Evolutionary conservation across 2,329 filamentous ascomycete species (phyloP), one percentile per base, ranked within the genome.

Genomic region (Aspergillus sclerotialis): DNA sequence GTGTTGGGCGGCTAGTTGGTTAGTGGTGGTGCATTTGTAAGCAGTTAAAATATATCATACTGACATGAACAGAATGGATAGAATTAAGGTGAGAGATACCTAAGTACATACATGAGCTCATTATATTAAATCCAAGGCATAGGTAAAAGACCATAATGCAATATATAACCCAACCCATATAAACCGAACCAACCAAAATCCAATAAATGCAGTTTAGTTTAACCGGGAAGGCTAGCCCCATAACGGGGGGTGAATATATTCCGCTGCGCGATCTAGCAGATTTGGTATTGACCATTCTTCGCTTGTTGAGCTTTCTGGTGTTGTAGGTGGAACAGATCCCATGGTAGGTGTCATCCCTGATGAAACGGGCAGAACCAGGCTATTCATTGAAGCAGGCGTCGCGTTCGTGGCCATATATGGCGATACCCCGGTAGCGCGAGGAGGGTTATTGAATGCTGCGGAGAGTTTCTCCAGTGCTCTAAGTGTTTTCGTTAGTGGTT

Each of bases 201-300:
- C n/a, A n/a, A n/a, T n/a, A n/a, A n/a, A n/a, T n/a, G n/a, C n/a
- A n/a, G n/a, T n/a, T n/a, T n/a, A n/a, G n/a, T n/a, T n/a, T n/a
- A n/a, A 28, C 26, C 16, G n/a, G 7, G 15, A 14, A 17, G 2
- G 10, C 42, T 43, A 63, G 24, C 58, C 49, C 66, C 66, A 69
- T 9, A 69, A 46, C 2, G 65, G 64, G 11, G 66, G 64, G 37
- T 68, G 65, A 8, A 69, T 67, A 44, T 68, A 69, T 46, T 69
- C 64, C n/a, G 60, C 53, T 23, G 65, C 65, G 10, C 65, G 55
- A 38, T 68, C 65, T 9, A 67, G 36, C n/a, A 69, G 48, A 38
- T 64, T 68, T 3, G 61, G 63, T 23, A 63, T 59, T 30, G 61
- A 58, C 66, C 65, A 69, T 38, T 69, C 65, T 14, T 61, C 55